A percentile compares a stretch with the other conserved stretches of the same genome.
phyloP scores from a whole-genome alignment of 176 grass and related monocot genomes.

The Tuctoria greenei region DNA sequence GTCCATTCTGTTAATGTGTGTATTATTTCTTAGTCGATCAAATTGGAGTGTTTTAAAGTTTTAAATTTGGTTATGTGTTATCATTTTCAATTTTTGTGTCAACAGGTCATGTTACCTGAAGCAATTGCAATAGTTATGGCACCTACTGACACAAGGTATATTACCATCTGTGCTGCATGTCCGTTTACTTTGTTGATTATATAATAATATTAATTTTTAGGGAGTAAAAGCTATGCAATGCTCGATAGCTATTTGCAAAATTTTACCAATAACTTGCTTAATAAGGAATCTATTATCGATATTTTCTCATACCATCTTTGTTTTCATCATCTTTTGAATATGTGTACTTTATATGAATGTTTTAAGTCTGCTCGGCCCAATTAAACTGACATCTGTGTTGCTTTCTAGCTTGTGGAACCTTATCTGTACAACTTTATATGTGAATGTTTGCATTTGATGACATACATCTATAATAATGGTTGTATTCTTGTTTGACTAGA shows the following conservation, averaged over 20 bases:
- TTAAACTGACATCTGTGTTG: conserved; percentile 1
- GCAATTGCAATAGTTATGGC: conserved; percentile 99
- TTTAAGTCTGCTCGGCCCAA: background rate
- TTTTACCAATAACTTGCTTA: conserved; percentile 1
- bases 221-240: conserved; percentile 25
- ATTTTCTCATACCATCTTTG: background rate
- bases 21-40: background rate
- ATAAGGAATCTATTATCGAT: background rate
- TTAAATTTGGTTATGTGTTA: background rate
- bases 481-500: conserved; percentile 53
- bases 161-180: conserved; percentile 27
- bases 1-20: background rate
- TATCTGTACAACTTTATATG: background rate
- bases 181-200: conserved; percentile 2
- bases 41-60: background rate
- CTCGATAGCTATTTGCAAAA: background rate
- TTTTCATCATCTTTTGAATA: background rate
- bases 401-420: background rate
- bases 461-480: conserved; percentile 13
- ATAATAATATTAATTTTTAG: background rate
- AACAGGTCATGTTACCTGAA: conserved; percentile 98
- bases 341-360: background rate
- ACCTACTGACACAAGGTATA: conserved; percentile 91
- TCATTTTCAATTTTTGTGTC: background rate
- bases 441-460: background rate